These are phyloP conservation scores for Rhodotorula sp. DNA, from an alignment of 1,284 basidiomycete species.

Conservation along the genomic window DNA sequence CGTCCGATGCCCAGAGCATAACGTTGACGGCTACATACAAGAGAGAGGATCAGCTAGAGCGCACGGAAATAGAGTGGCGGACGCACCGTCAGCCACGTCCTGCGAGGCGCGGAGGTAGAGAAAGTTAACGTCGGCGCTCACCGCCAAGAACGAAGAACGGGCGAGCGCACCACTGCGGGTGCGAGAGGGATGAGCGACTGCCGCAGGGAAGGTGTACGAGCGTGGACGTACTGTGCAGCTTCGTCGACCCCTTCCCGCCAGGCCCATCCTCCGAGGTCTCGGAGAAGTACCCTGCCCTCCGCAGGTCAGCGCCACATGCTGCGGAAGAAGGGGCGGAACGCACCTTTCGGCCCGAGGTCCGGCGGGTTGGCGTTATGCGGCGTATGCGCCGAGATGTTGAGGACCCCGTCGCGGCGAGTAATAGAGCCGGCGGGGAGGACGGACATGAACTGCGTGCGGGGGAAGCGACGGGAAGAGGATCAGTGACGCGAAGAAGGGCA, in stretches of 20 bases:
- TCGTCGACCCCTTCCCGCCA: conserved; percentile 77
- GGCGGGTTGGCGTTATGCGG: conserved; percentile 79
- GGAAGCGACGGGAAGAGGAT: not conserved
- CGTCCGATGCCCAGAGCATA: conserved; percentile 72
- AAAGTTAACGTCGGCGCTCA: not conserved
- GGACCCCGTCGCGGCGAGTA: conserved; percentile 80
- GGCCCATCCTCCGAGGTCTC: conserved; percentile 55
- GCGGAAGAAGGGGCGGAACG: not conserved
- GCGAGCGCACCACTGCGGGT: conserved; percentile 9
- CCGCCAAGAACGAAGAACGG: not conserved
- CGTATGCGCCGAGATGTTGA: conserved; percentile 82
- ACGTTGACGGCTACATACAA: conserved; percentile 70
- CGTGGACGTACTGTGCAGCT: conserved; percentile 69
- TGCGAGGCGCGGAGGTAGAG: not conserved
- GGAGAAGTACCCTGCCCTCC: conserved; percentile 50
- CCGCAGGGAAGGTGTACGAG: not conserved
- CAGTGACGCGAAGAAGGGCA: not conserved
- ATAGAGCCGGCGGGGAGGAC: conserved; percentile 85
- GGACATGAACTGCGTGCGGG: conserved; percentile 60
- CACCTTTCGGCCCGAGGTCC: conserved; percentile 73
- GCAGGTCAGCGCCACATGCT: not conserved
- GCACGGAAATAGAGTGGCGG: no score
- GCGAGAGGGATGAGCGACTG: no score
- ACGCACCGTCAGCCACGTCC: conserved; percentile 79
- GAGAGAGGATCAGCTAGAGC: not conserved